Evolutionary conservation across 2,329 filamentous ascomycete genomes (phyloP).

Genomic region (Scolecobasidium constrictum): DNA sequence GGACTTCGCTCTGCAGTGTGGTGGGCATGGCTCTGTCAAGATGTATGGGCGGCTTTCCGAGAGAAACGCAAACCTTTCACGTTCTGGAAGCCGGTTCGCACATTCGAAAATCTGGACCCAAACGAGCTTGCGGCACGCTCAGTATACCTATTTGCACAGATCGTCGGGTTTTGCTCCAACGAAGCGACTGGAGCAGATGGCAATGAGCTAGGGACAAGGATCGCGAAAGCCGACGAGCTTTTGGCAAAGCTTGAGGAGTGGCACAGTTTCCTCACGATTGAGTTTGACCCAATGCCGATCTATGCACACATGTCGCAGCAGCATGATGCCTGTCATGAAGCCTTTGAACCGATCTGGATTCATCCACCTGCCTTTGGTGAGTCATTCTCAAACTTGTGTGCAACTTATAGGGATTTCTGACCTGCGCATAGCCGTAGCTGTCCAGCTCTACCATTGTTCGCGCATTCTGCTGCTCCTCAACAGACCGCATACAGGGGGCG

Average conservation of each 20-base stretch:
- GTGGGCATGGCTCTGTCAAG: conserved; percentile 59
- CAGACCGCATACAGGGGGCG: conserved; percentile 38
- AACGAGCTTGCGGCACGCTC: conserved; percentile 37
- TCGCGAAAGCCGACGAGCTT: conserved; percentile 34
- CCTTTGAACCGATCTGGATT: conserved; percentile 41
- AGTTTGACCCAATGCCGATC: conserved; percentile 33
- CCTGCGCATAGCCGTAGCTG: conserved; percentile 28
- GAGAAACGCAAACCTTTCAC: conserved; percentile 46
- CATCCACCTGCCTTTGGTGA: conserved; percentile 33
- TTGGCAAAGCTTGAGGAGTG: conserved; percentile 41
- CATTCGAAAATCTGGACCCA: conserved; percentile 28
- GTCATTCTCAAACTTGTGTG: no score
- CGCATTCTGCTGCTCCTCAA: conserved; percentile 43
- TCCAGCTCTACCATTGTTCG: conserved; percentile 43
- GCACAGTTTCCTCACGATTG: conserved; percentile 32
- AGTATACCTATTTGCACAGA: conserved; percentile 44
- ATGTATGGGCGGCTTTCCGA: conserved; percentile 53
- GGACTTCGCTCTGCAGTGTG: conserved; percentile 48
- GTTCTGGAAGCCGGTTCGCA: conserved; percentile 45
- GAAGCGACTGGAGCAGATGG: conserved; percentile 35
- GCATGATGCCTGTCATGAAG: conserved; percentile 14
- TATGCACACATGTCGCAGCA: conserved; percentile 9
- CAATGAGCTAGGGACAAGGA: conserved; percentile 25
- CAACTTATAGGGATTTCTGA: no score
- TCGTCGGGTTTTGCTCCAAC: conserved; percentile 45